These are phyloP conservation scores for Fusarium nisikadoi DNA, from an alignment of 2,329 filamentous ascomycete species.

Conservation along the genomic window DNA sequence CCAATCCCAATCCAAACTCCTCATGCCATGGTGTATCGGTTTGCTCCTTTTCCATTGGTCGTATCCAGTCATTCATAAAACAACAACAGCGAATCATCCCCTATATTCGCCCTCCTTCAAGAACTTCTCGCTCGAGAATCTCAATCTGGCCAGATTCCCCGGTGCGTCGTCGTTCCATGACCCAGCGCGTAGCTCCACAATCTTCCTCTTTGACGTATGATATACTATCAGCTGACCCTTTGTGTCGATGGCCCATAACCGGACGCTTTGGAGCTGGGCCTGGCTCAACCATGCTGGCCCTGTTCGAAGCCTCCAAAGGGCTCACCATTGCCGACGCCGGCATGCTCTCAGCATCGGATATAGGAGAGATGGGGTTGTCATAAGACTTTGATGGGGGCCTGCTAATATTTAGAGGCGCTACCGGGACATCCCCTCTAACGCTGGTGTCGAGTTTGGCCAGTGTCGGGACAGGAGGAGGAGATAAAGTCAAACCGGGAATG, in stretches of 20 bases:
- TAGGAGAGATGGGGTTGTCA: constrained; percentile 34
- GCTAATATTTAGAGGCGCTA: constrained; percentile 19
- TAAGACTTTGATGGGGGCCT: constrained; percentile 16
- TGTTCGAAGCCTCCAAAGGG: constrained; percentile 35
- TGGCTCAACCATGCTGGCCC: constrained; percentile 19
- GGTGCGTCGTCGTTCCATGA: constrained; percentile 74
- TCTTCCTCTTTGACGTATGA: constrained; percentile 75
- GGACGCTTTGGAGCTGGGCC: constrained; percentile 23
- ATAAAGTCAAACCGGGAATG: constrained; percentile 46
- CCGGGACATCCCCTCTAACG: constrained; percentile 18
- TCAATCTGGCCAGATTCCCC: constrained; percentile 73
- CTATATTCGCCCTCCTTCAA: constrained; percentile 65
- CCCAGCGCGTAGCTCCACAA: constrained; percentile 70
- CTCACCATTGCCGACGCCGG: constrained; percentile 33
- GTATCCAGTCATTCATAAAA: constrained; percentile 20
- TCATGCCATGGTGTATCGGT: constrained; percentile 12
- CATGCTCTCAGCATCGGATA: constrained; percentile 32
- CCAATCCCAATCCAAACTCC: constrained; percentile 33
- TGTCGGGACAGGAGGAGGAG: constrained; percentile 38
- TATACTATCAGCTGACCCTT: constrained; percentile 73
- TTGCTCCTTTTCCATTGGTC: constrained; percentile 3
- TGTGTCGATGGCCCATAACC: constrained; percentile 59
- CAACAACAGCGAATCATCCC: constrained; percentile 4
- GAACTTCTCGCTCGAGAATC: constrained; percentile 71
- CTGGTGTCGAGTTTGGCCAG: constrained; percentile 22